Percentiles rank a stretch among this genome's conserved stretches.
Evolutionary conservation across 306 rosid species (phyloP).

Genomic region (Notholithocarpus densiflorus): DNA sequence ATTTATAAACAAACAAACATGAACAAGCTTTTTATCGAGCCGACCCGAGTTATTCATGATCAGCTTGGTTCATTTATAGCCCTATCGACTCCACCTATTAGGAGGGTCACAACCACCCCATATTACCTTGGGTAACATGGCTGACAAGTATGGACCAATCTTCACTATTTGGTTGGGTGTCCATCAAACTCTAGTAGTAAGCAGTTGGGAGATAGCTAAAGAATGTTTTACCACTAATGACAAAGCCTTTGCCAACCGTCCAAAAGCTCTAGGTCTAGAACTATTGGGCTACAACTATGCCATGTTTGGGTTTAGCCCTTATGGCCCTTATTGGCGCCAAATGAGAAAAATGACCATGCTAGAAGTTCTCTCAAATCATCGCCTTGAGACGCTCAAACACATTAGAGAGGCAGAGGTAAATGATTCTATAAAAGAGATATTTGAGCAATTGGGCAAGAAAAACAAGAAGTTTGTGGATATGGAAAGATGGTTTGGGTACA

Average conservation of each 20-base stretch:
- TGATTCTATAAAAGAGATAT: conserved; percentile 10
- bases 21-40: too few relatives aligned
- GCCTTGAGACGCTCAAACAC: conserved; percentile 15
- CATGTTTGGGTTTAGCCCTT: background rate
- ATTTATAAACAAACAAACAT: too few relatives aligned
- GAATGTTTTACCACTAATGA: conserved; percentile 6
- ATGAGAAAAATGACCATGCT: conserved; percentile 33
- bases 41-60: too few relatives aligned
- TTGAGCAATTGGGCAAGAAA: background rate
- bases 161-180: too few relatives aligned
- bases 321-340: background rate
- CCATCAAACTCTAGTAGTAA: too few relatives aligned
- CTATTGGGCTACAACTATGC: background rate
- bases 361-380: conserved; percentile 20
- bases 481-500: conserved; percentile 34
- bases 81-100: too few relatives aligned
- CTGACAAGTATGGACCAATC: too few relatives aligned
- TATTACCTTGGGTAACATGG: too few relatives aligned
- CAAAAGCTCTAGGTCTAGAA: background rate
- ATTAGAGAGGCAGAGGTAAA: conserved; percentile 17
- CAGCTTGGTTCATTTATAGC: too few relatives aligned
- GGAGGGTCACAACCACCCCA: too few relatives aligned
- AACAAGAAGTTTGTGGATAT: conserved; percentile 11
- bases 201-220: background rate
- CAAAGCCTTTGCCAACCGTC: background rate